These are phyloP conservation scores for Phytophthora rubi DNA, from an alignment of 352 stramenopile species.

Conservation along the genomic window DNA sequence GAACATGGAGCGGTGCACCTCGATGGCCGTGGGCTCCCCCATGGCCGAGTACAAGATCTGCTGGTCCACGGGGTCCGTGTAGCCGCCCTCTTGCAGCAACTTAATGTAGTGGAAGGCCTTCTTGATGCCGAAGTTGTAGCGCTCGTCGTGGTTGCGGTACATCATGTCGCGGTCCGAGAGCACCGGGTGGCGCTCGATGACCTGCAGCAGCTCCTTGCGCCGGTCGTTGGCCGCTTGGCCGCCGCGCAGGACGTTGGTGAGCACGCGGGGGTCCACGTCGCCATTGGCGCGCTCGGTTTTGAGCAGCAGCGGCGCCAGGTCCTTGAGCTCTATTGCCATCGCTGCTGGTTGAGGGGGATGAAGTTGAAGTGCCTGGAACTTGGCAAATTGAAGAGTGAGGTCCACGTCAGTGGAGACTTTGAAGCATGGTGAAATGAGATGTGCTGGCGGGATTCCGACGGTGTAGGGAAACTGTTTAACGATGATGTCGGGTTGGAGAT, in stretches of 20 bases:
- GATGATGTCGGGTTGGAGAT: not conserved
- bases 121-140: constrained; percentile 36
- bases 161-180: constrained; percentile 41
- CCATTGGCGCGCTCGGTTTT: constrained; percentile 33
- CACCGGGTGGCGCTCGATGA: constrained; percentile 32
- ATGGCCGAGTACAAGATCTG: constrained; percentile 32
- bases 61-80: constrained; percentile 27
- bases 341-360: not conserved
- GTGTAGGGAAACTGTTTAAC: not conserved
- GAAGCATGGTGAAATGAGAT: not conserved
- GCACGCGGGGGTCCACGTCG: constrained; percentile 25
- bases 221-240: constrained; percentile 23
- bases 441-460: not conserved
- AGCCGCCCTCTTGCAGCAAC: constrained; percentile 24
- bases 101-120: constrained; percentile 37
- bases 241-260: constrained; percentile 26
- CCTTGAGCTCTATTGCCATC: constrained; percentile 30
- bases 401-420: constrained; percentile 1
- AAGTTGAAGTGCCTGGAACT: not conserved
- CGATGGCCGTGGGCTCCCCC: constrained; percentile 25
- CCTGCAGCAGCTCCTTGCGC: constrained; percentile 26
- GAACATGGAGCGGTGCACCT: constrained; percentile 39
- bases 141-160: constrained; percentile 39
- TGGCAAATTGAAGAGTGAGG: constrained; percentile 14
- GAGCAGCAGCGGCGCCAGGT: constrained; percentile 34